Evolutionary conservation across 257 asterid genomes (phyloP).

Genomic region (Lithospermum erythrorhizon): DNA sequence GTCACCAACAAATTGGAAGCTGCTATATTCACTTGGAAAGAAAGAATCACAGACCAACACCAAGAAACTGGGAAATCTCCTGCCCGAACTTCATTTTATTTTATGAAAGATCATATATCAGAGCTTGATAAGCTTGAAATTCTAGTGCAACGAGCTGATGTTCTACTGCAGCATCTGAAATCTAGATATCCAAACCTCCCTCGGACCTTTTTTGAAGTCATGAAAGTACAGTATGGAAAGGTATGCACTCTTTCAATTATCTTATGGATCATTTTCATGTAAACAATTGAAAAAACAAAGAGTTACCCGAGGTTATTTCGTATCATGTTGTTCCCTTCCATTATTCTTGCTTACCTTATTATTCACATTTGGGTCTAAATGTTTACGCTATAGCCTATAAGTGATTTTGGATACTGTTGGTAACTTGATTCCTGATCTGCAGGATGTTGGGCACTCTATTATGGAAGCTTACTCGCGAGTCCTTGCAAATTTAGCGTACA

Average conservation of each 20-base stretch:
- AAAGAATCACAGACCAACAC: slow-evolving; percentile 40
- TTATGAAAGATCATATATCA: slow-evolving; percentile 47
- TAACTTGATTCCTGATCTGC: background rate
- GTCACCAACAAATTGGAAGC: slow-evolving; percentile 67
- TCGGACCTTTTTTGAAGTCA: slow-evolving; percentile 65
- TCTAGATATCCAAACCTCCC: slow-evolving; percentile 69
- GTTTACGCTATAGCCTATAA: background rate
- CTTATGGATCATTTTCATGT: background rate
- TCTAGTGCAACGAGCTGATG: slow-evolving; percentile 38
- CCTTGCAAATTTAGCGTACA: slow-evolving; percentile 58
- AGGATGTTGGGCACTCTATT: slow-evolving; percentile 88
- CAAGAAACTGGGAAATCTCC: slow-evolving; percentile 50
- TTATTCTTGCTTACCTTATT: background rate
- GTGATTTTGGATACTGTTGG: too few species aligned
- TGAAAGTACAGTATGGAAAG: slow-evolving; percentile 76
- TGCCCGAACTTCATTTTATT: slow-evolving; percentile 72
- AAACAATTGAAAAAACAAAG: too few species aligned
- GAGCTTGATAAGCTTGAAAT: slow-evolving; percentile 51
- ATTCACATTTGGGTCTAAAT: too few species aligned
- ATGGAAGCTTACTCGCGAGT: slow-evolving; percentile 92
- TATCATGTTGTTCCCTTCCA: background rate
- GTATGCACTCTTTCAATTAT: slow-evolving; percentile 17
- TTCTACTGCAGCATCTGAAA: slow-evolving; percentile 51
- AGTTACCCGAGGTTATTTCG: too few species aligned
- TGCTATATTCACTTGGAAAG: slow-evolving; percentile 71